Evolutionary conservation across 2,329 filamentous ascomycete genomes (phyloP).

Genomic region (Thermomyces lanuginosus): DNA sequence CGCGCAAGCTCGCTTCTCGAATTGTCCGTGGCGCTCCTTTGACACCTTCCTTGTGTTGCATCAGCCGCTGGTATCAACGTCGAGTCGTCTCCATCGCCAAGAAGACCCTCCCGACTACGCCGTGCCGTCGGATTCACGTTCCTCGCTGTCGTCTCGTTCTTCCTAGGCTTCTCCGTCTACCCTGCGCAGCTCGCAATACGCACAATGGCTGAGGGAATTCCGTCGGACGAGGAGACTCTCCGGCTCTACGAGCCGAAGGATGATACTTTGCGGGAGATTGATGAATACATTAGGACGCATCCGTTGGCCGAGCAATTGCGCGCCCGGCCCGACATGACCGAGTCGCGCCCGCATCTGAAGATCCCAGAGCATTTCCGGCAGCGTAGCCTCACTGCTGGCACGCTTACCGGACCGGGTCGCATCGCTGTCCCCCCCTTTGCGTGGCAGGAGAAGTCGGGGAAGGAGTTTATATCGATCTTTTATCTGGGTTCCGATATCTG

Average conservation of each 20-base stretch:
- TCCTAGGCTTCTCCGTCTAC: conserved; percentile 15
- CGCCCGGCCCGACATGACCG: conserved; percentile 46
- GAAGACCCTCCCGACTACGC: conserved; percentile 16
- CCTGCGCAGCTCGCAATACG: conserved; percentile 12
- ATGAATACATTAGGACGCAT: conserved; percentile 59
- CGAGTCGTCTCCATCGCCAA: conserved; percentile 4
- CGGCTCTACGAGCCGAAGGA: conserved; percentile 44
- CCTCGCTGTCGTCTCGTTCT: conserved; percentile 20
- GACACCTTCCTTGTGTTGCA: neutral
- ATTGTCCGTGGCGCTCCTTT: neutral
- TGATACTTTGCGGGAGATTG: conserved; percentile 41
- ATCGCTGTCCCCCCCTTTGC: conserved; percentile 67
- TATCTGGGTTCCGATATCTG: conserved; percentile 69
- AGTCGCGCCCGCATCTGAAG: conserved; percentile 74
- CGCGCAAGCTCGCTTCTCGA: neutral
- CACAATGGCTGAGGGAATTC: conserved; percentile 25
- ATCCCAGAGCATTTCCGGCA: conserved; percentile 53
- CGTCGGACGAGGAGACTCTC: conserved; percentile 59
- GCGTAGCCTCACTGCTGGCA: conserved; percentile 69
- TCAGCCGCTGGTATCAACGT: conserved; percentile 2
- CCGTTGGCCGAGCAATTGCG: conserved; percentile 57
- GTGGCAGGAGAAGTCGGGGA: conserved; percentile 56
- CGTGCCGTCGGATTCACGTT: conserved; percentile 21
- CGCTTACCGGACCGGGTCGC: conserved; percentile 56
- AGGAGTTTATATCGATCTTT: conserved; percentile 52